Percentiles rank a stretch among this genome's conserved stretches.
Evolutionary conservation across 345 rosid genomes (phyloP).

Genomic region (Citrus hindsii): DNA sequence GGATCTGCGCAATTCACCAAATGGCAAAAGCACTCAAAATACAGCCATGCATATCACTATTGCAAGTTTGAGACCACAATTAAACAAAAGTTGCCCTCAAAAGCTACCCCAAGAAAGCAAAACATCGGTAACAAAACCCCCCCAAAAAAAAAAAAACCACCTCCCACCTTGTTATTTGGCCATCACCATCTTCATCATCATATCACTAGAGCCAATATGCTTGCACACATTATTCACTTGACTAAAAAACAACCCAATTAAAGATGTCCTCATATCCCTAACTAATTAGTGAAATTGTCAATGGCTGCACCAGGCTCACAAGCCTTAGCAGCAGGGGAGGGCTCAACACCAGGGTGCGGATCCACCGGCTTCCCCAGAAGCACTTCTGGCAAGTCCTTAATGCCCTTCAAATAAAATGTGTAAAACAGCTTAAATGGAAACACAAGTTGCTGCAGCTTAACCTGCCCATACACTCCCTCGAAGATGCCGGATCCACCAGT

Average conservation of each 20-base stretch:
- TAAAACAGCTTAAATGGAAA: conserved; percentile 74
- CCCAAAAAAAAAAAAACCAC: no score
- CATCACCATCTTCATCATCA: neutral
- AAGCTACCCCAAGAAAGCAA: neutral
- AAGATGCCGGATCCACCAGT: conserved; percentile 68
- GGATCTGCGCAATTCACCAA: neutral
- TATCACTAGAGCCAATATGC: neutral
- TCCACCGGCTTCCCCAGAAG: conserved; percentile 42
- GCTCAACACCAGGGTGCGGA: conserved; percentile 48
- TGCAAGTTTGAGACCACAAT: neutral
- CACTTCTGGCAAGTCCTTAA: conserved; percentile 44
- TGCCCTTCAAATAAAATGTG: conserved; percentile 61
- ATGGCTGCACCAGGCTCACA: conserved; percentile 44
- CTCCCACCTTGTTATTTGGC: neutral
- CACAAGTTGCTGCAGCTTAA: conserved; percentile 54
- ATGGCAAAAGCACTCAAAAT: neutral
- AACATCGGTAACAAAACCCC: neutral
- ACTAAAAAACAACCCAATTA: no score
- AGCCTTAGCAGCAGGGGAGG: conserved; percentile 53
- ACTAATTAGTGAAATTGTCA: conserved; percentile 39
- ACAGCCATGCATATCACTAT: neutral
- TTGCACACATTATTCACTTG: neutral
- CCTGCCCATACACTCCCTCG: conserved; percentile 65
- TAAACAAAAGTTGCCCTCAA: neutral
- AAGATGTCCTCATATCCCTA: no score